phyloP scores from a whole-genome alignment of 768 basidiomycete genomes.

The Mrakia gelida region DNA sequence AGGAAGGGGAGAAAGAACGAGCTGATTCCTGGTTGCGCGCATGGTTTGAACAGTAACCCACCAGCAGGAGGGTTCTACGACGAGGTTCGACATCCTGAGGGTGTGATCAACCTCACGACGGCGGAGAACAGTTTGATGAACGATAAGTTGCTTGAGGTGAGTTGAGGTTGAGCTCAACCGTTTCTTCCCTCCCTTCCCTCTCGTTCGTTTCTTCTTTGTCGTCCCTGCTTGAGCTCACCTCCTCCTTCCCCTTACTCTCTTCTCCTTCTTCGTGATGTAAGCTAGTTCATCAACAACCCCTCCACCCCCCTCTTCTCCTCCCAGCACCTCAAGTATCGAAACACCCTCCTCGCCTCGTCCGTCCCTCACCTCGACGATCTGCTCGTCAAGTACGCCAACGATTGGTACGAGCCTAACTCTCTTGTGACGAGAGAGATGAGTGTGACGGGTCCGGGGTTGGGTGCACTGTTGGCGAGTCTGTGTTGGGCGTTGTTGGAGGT shows the following conservation, averaged over 20 bases:
- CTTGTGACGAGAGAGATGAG: not conserved
- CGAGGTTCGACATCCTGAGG: not conserved
- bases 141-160: not conserved
- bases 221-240: not conserved
- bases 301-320: not conserved
- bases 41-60: not conserved
- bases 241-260: too few species aligned
- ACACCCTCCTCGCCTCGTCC: not conserved
- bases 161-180: not conserved
- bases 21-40: not conserved
- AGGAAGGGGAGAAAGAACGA: not conserved
- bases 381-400: not conserved
- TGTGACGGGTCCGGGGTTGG: not conserved
- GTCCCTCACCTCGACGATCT: not conserved
- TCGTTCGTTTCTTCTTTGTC: not conserved
- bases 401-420: not conserved
- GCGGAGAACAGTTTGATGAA: not conserved
- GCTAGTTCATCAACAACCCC: not conserved
- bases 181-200: not conserved
- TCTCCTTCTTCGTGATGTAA: too few species aligned
- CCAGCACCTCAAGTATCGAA: not conserved
- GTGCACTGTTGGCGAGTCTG: not conserved
- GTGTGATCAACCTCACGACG: not conserved
- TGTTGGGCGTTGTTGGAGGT: not conserved
- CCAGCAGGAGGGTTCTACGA: not conserved